A percentile compares a stretch with the other conserved stretches of the same genome.
These are phyloP conservation scores for Eragrostis nindensis DNA, from an alignment of 176 grass and related monocot species.

Conservation along the genomic window DNA sequence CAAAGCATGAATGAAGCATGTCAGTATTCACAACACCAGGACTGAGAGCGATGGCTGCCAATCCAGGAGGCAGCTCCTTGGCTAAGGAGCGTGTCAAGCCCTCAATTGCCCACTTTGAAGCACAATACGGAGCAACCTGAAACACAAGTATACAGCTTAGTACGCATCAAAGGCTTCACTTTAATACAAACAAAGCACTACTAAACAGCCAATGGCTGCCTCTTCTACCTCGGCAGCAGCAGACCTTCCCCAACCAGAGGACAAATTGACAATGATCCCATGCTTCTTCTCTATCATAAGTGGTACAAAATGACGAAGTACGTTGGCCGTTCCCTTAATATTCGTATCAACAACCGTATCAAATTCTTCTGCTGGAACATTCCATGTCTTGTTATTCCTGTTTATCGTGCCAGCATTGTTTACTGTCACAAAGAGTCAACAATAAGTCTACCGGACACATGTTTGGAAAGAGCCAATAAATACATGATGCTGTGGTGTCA, in stretches of 20 bases:
- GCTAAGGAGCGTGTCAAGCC: constrained; percentile 88
- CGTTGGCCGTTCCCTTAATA: constrained; percentile 89
- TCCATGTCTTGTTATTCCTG: constrained; percentile 95
- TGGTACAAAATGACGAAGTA: constrained; percentile 90
- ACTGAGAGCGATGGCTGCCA: constrained; percentile 89
- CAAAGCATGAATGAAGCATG: constrained; percentile 95
- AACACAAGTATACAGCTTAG: constrained; percentile 15
- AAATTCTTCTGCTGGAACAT: constrained; percentile 92
- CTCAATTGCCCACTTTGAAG: constrained; percentile 97
- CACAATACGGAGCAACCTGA: constrained; percentile 93
- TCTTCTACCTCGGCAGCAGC: constrained; percentile 77
- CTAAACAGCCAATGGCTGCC: background rate
- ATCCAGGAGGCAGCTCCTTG: constrained; percentile 84
- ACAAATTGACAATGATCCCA: constrained; percentile 88
- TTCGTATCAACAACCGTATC: constrained; percentile 92
- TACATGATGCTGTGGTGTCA: background rate
- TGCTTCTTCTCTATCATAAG: constrained; percentile 92
- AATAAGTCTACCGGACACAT: constrained; percentile 37
- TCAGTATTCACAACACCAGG: constrained; percentile 96
- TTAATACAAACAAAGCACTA: constrained; percentile 10
- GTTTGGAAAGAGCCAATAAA: constrained; percentile 20
- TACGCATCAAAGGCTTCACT: constrained; percentile 6
- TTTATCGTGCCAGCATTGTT: constrained; percentile 97
- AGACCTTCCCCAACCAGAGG: constrained; percentile 98
- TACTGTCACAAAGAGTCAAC: constrained; percentile 53